phyloP scores from a whole-genome alignment of 176 grass and related monocot species.

The Carex myosuroides region DNA sequence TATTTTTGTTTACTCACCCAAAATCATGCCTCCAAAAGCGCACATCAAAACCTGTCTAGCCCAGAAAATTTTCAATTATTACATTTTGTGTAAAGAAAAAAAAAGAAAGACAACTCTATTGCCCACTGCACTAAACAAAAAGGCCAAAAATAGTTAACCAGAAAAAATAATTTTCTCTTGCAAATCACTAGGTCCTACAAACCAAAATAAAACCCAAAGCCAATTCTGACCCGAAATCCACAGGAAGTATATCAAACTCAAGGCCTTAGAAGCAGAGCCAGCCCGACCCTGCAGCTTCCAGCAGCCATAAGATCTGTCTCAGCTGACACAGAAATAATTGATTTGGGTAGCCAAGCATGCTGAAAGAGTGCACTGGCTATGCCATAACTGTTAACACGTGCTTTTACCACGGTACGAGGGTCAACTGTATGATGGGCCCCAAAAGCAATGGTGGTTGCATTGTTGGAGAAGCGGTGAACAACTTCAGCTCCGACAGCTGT shows the following conservation, averaged over 20 bases:
- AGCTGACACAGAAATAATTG: conserved; percentile 47
- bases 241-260: conserved; percentile 30
- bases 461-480: conserved; percentile 57
- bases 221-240: not conserved
- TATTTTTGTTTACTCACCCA: not conserved
- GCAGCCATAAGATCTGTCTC: conserved; percentile 67
- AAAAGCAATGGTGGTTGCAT: conserved; percentile 56
- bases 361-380: conserved; percentile 65
- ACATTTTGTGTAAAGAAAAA: not conserved
- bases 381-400: conserved; percentile 81
- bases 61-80: conserved; percentile 4
- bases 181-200: not conserved
- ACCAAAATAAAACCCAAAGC: conserved; percentile 5
- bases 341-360: conserved; percentile 62
- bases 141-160: not conserved
- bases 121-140: conserved; percentile 11
- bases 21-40: not conserved
- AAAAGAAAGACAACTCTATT: not conserved
- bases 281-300: conserved; percentile 50
- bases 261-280: conserved; percentile 53
- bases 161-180: not conserved
- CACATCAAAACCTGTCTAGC: not conserved
- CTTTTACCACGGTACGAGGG: conserved; percentile 49
- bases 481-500: conserved; percentile 67
- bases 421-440: conserved; percentile 53